Evolutionary conservation across 2,329 filamentous ascomycete species (phyloP), one percentile per base, ranked within the genome.

Genomic region (Calycina marina): DNA sequence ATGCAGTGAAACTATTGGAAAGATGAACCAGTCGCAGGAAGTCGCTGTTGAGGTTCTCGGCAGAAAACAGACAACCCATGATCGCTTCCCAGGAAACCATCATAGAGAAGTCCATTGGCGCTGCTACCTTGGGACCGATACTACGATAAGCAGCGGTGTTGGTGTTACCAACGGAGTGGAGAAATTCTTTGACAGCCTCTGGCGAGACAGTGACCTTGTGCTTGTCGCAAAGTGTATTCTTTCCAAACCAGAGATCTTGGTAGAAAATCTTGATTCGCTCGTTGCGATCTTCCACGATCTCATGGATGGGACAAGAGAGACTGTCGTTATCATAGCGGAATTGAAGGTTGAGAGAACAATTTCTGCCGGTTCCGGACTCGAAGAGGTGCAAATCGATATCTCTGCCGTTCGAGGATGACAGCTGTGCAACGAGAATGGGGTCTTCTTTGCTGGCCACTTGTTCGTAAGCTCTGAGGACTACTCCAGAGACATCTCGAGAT

Each of bases 251-350:
- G 44, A 92, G 77, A 46, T 77, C 77, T 75, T 93, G 96, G 68
- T 98, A 98, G 57, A 98, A 98, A 58, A 93, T 82, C 67, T 98
- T 98, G 66, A 98, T 96, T 42, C 84, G 81, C 54, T 98, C 88
- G 54, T 98, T 98, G 52, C 92, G 84, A 34, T 72, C 79, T 20
- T 85, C 72, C 90, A 98, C 98, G 41, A 96, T 80, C 58, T 98
- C 90, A 40, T 79, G 79, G 45, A 98, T 93, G 12, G 90, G 90
- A n/a, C 90, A 86, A 53, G 94, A 98, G 17, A 92, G 92, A 35
- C 84, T 79, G 57, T 96, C 88, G 2, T 90, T 88, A 53, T 86
- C 82, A 60, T 98, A 98, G 4, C 72, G 83, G 63, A 96, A 96
- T 53, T 77, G 73, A 44, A 98, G 74, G 14, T 81, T 77, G 36